phyloP scores from a whole-genome alignment of 2,329 filamentous ascomycete species.

The Calonectria pteridis region DNA sequence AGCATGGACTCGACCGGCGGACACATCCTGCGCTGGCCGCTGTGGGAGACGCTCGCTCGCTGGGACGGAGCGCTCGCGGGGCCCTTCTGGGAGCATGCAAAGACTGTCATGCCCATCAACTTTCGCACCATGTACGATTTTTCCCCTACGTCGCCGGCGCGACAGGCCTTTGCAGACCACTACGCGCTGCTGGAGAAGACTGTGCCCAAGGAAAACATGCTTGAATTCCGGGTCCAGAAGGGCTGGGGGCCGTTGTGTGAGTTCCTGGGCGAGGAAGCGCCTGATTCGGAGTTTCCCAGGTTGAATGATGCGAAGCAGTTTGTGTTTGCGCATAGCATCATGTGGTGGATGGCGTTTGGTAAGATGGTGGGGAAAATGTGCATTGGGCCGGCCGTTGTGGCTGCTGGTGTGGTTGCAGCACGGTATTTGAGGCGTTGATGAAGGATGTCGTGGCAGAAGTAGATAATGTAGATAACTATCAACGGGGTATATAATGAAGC shows the following conservation, averaged over 20 bases:
- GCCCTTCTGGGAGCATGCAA: constrained; percentile 33
- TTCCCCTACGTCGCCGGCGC: neutral
- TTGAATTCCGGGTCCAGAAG: constrained; percentile 26
- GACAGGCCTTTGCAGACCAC: constrained; percentile 25
- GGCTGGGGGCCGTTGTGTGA: constrained; percentile 33
- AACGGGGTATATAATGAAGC: neutral
- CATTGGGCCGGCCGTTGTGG: constrained; percentile 13
- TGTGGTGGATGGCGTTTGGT: constrained; percentile 36
- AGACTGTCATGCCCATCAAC: constrained; percentile 19
- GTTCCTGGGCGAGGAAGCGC: constrained; percentile 19
- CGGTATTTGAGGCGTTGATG: neutral
- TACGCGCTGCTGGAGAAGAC: neutral
- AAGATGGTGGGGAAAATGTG: constrained; percentile 32
- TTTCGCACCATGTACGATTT: constrained; percentile 12
- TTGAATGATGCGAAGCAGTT: constrained; percentile 31
- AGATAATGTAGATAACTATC: neutral
- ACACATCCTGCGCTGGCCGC: constrained; percentile 28
- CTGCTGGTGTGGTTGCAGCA: constrained; percentile 26
- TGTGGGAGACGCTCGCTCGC: constrained; percentile 29
- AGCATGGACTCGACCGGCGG: constrained; percentile 32
- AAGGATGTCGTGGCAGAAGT: neutral
- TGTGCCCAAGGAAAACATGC: constrained; percentile 1
- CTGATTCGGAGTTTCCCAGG: constrained; percentile 23
- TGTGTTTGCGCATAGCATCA: constrained; percentile 27
- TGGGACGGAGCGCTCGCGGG: constrained; percentile 21